These are phyloP conservation scores for Agaricus blazei DNA, from an alignment of 768 basidiomycete species.

Conservation along the genomic window DNA sequence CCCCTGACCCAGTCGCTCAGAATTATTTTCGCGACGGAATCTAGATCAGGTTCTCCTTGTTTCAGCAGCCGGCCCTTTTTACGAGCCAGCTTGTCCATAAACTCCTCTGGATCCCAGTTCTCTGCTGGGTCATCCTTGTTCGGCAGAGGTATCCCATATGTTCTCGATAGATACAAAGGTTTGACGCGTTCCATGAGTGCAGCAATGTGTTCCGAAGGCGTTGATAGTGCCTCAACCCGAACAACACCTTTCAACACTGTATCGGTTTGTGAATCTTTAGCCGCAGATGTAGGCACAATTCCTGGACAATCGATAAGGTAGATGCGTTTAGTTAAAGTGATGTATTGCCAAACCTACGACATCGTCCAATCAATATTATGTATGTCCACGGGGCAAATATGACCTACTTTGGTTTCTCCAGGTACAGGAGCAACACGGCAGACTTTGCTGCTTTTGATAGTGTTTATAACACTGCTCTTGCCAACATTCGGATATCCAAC, in stretches of 20 bases:
- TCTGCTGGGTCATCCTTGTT: slow-evolving; percentile 46
- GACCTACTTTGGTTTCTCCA: slow-evolving; percentile 85
- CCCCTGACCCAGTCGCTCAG: slow-evolving; percentile 97
- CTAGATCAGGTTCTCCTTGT: slow-evolving; percentile 91
- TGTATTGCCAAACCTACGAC: slow-evolving; percentile 93
- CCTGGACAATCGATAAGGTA: slow-evolving; percentile 99
- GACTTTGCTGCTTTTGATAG: slow-evolving; percentile 95
- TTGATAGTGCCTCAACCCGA: slow-evolving; percentile 89
- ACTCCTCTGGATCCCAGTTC: slow-evolving; percentile 68
- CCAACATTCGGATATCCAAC: slow-evolving; percentile 99
- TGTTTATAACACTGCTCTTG: slow-evolving; percentile 97
- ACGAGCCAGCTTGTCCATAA: slow-evolving; percentile 80
- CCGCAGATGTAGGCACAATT: slow-evolving; percentile 85
- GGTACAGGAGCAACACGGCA: slow-evolving; percentile 96
- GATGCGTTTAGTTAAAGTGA: slow-evolving; percentile 91
- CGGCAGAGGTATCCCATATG: slow-evolving; percentile 68
- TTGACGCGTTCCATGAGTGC: slow-evolving; percentile 87
- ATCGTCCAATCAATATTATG: slow-evolving; percentile 12
- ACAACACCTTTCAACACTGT: slow-evolving; percentile 97
- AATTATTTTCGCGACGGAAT: slow-evolving; percentile 91
- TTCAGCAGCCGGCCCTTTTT: slow-evolving; percentile 90
- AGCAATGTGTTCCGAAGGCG: slow-evolving; percentile 90
- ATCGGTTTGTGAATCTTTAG: slow-evolving; percentile 82
- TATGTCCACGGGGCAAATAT: not conserved
- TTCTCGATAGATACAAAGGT: slow-evolving; percentile 85